Evolutionary conservation across 2,329 filamentous ascomycete genomes (phyloP).

Genomic region (Penicillium occitanis): DNA sequence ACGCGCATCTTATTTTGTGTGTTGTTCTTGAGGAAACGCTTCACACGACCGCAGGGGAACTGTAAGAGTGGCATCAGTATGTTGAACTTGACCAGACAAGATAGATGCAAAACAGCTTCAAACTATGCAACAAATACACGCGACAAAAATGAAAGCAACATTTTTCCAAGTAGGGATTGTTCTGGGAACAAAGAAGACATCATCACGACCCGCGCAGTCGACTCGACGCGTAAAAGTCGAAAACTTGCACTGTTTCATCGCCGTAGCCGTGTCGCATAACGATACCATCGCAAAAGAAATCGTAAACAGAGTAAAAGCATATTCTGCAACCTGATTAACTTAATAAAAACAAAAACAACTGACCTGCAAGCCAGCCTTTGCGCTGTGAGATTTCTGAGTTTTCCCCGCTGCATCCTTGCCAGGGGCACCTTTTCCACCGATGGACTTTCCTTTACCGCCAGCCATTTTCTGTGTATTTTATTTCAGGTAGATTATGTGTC

Average conservation of each 20-base stretch:
- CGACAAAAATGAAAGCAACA: background rate
- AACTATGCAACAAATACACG: background rate
- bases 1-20: conserved; percentile 99
- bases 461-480: conserved; percentile 55
- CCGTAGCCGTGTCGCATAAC: conserved; percentile 11
- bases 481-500: background rate
- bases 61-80: conserved; percentile 42
- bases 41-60: conserved; percentile 99
- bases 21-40: conserved; percentile 99
- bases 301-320: conserved; percentile 5
- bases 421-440: conserved; percentile 86
- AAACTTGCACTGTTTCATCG: background rate
- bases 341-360: conserved; percentile 19
- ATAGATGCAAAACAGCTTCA: background rate
- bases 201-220: background rate
- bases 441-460: conserved; percentile 91
- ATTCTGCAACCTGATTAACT: conserved; percentile 43
- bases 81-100: background rate
- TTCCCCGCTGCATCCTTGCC: conserved; percentile 76
- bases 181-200: background rate
- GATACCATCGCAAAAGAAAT: background rate
- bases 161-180: background rate
- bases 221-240: conserved; percentile 9
- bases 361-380: conserved; percentile 92
- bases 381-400: conserved; percentile 89